Conservation (phyloP, 495 filamentous ascomycete genomes). For the Penicillium canariense region DNA sequence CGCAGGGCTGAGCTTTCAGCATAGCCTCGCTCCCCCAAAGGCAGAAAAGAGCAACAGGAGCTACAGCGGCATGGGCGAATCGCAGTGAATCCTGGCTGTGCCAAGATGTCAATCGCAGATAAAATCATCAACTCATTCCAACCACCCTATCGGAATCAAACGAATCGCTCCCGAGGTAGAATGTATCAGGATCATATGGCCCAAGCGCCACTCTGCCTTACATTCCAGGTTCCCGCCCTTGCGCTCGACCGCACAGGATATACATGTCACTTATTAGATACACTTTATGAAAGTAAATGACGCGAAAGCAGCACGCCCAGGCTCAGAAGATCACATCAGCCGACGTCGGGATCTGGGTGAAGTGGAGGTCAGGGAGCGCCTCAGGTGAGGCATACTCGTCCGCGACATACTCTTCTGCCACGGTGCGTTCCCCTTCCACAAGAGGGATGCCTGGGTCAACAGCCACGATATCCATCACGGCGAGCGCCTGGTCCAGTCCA, state of each 20-base stretch:
- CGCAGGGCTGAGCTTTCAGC: neutral
- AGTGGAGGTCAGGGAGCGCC: neutral
- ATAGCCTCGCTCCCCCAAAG: neutral
- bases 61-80: neutral
- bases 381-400: neutral
- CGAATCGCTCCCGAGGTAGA: neutral
- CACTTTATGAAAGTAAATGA: no score
- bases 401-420: conserved; percentile 1
- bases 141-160: neutral
- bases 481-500: conserved; percentile 49
- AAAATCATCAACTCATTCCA: neutral
- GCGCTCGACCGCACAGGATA: neutral
- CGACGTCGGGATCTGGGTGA: neutral
- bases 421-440: conserved; percentile 9
- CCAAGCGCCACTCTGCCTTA: neutral
- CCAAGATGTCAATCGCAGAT: neutral
- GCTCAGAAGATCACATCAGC: neutral
- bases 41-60: neutral
- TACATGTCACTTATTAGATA: neutral
- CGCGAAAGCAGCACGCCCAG: neutral
- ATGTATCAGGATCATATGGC: neutral
- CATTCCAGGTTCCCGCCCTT: neutral
- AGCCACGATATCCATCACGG: conserved; percentile 38
- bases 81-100: neutral
- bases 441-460: conserved; percentile 30